These are phyloP conservation scores for Usnea hakonensis DNA, from an alignment of 495 filamentous ascomycete genomes.

Conservation along the genomic window DNA sequence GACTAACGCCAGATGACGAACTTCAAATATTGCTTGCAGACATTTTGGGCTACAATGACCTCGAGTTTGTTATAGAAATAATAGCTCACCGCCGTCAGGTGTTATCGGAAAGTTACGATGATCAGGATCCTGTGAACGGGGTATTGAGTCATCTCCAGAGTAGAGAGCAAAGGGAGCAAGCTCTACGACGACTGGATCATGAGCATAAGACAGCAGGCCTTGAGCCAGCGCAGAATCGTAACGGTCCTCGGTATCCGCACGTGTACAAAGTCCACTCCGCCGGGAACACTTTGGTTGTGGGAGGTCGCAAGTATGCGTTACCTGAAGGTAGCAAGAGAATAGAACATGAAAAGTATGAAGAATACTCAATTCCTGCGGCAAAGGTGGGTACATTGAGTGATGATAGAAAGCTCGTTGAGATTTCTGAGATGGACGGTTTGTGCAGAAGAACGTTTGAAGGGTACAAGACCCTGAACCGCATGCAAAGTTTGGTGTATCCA, in stretches of 20 bases:
- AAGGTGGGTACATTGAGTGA: constrained; percentile 65
- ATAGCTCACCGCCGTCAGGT: constrained; percentile 66
- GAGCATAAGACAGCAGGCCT: constrained; percentile 76
- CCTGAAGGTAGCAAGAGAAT: constrained; percentile 56
- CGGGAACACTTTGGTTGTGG: constrained; percentile 70
- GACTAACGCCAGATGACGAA: constrained; percentile 54
- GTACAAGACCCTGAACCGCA: constrained; percentile 88
- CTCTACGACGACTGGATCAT: constrained; percentile 61
- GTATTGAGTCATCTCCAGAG: constrained; percentile 57
- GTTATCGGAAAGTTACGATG: constrained; percentile 23
- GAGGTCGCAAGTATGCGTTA: constrained; percentile 69
- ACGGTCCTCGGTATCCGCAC: constrained; percentile 73
- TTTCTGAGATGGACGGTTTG: constrained; percentile 78
- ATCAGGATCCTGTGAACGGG: constrained; percentile 38
- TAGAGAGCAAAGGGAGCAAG: constrained; percentile 66
- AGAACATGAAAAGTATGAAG: constrained; percentile 70
- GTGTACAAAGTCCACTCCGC: constrained; percentile 77
- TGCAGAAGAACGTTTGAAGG: constrained; percentile 88
- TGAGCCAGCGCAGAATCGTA: constrained; percentile 51
- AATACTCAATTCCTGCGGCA: constrained; percentile 75
- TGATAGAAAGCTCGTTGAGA: constrained; percentile 65
- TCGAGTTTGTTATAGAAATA: constrained; percentile 81
- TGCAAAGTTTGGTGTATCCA: constrained; percentile 95
- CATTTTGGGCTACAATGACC: constrained; percentile 82
- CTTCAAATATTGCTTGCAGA: constrained; percentile 86